Evolutionary conservation across 257 asterid species (phyloP), one percentile per base, ranked within the genome.

Genomic region (Solanum ossicruentum): DNA sequence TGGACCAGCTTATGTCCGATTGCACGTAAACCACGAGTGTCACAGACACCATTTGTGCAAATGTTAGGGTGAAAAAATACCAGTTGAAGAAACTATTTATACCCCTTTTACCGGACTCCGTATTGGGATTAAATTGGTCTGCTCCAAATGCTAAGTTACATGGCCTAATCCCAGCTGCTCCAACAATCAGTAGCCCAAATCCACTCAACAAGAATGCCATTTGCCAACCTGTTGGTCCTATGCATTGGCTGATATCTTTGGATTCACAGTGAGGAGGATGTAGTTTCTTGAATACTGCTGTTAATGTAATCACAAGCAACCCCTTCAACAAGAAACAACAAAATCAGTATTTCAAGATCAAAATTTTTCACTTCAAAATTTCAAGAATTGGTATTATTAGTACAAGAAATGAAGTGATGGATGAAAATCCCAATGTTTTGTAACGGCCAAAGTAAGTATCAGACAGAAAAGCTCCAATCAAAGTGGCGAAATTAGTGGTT

Each of bases 111-210:
- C 97, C 97, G 0, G 97, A 91, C 21, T 91, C 94, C 0, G 93
- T 87, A 0, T 90, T 88, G 21, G 97, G 98, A 57, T 94, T 90
- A 92, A 94, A 94, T 61, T 94, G 98, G 84, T 94, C 98, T 21
- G 92, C 97, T 3, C 98, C 98, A 78, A 94, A 94, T 0, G 98
- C 97, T 4, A 94, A 87, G 87, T 93, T 94, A 75, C 97, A 94
- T 0, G 98, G 98, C 84, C 98, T 87, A 56, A 94, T 94, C 12
- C 97, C 98, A 17, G 97, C 94, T 0, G 98, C 98, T 0, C 98
- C 97, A 3, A 94, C 18, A 9, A 93, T 84, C 89, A 93, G 78
- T 11, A 94, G 88, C 56, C 67, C 93, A 56, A 94, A 94, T 32
- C 96, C 98, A 75, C 89, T 81, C 43, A 91, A 13, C 49, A 94